Evolutionary conservation across 164 flowering plant genomes (phyloP), one percentile per base, ranked within the genome.

Genomic region (Sedum album): DNA sequence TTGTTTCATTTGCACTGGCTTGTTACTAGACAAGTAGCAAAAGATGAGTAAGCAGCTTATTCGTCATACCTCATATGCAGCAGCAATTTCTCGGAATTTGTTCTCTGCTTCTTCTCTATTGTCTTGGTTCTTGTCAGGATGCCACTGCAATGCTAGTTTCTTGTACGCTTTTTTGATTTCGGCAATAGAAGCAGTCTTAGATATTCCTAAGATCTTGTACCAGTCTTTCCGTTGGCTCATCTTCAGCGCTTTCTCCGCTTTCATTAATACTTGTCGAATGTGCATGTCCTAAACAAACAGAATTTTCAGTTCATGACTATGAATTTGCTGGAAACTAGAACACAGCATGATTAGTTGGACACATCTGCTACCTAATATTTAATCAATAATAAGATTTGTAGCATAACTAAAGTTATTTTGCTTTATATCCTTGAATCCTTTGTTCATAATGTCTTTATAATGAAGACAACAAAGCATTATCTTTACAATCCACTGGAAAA

Each of bases 141-240:
- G 99, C 99, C 99, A 95, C 73, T 95, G 92, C 79, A 95, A 81
- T 73, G 97, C 99, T 70, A 95, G 97, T 82, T 88, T 95, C 81
- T 95, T 90, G 81, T 95, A 95, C 31, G 99, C 97, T 7, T 85
- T 85, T 68, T 92, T 92, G 13, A 92, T 90, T 80, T 95, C 97
- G 31, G 88, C 55, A 44, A 84, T 53, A 33, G 94, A 76, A 31
- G 99, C 85, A 33, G 91, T 84, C 73, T 81, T 95, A 67, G 97
- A 89, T 42, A 95, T 72, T 70, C 91, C 97, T 62, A 95, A 81
- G 74, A 95, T 89, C 85, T 90, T 95, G 85, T 92, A 95, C 94
- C 96, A 95, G 73, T 92, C 97, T 77, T 92, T 90, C 41, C 97
- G 90, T 74, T 92, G 83, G 76, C 99, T 92, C 88, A 95, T 67